phyloP scores from a whole-genome alignment of 2,329 filamentous ascomycete genomes.

The Mycosphaerella sp. region DNA sequence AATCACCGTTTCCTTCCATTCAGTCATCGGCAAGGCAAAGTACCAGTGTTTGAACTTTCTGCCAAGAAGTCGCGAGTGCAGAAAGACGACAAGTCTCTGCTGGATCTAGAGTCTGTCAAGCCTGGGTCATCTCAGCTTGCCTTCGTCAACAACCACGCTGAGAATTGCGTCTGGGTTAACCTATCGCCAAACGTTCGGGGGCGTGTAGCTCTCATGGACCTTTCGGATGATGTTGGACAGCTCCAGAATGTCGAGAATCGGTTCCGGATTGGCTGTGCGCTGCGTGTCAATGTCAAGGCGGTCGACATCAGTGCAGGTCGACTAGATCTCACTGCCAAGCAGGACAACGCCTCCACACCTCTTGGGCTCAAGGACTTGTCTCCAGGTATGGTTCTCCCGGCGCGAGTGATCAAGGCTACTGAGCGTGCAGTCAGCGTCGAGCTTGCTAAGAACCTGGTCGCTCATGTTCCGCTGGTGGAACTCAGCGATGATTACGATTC shows the following conservation, averaged over 20 bases:
- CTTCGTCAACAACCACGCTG: slow-evolving; percentile 83
- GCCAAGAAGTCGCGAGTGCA: slow-evolving; percentile 53
- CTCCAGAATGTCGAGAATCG: slow-evolving; percentile 68
- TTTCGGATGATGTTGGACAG: slow-evolving; percentile 77
- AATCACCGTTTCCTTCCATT: slow-evolving; percentile 90
- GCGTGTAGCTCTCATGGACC: slow-evolving; percentile 72
- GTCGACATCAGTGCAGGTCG: slow-evolving; percentile 67
- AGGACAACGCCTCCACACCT: slow-evolving; percentile 39
- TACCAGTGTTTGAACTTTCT: slow-evolving; percentile 77
- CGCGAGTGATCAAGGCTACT: slow-evolving; percentile 75
- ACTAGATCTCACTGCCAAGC: slow-evolving; percentile 60
- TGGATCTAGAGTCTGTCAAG: slow-evolving; percentile 67
- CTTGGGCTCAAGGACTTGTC: slow-evolving; percentile 66
- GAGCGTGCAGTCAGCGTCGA: slow-evolving; percentile 81
- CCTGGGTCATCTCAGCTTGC: slow-evolving; percentile 67
- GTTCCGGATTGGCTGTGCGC: slow-evolving; percentile 84
- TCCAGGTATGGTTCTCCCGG: slow-evolving; percentile 73
- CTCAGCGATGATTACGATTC: slow-evolving; percentile 80
- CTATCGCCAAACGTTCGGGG: slow-evolving; percentile 83
- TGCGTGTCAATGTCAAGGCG: slow-evolving; percentile 70
- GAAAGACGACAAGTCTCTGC: slow-evolving; percentile 49
- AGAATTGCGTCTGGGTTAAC: slow-evolving; percentile 82
- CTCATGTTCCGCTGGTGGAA: slow-evolving; percentile 74
- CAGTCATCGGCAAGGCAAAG: slow-evolving; percentile 73
- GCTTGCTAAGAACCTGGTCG: slow-evolving; percentile 71